Conservation (phyloP, 2,329 filamentous ascomycete species). For the Diaporthe batatas region DNA sequence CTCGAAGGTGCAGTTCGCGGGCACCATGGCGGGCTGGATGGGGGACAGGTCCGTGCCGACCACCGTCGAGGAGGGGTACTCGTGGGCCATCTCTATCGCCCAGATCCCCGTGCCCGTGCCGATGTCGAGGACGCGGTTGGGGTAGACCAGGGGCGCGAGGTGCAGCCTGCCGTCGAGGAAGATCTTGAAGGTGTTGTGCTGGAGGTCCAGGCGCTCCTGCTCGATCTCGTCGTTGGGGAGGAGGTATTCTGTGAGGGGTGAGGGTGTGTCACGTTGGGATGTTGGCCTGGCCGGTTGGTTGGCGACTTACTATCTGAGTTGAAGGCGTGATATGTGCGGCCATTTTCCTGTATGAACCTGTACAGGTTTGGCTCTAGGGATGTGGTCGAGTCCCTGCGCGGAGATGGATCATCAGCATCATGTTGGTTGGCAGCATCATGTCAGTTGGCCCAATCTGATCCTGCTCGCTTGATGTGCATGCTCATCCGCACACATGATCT, state of each 20-base stretch:
- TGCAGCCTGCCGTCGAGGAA: slow-evolving; percentile 57
- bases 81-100: slow-evolving; percentile 61
- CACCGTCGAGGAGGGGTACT: slow-evolving; percentile 55
- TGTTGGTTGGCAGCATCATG: no score
- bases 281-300: neutral
- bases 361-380: slow-evolving; percentile 48
- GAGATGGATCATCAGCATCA: neutral
- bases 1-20: slow-evolving; percentile 66
- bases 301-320: slow-evolving; percentile 49
- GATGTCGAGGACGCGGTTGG: slow-evolving; percentile 60
- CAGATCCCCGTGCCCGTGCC: slow-evolving; percentile 63
- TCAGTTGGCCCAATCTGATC: neutral
- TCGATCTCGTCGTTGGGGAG: slow-evolving; percentile 51
- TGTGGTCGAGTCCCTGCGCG: slow-evolving; percentile 48
- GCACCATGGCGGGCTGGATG: slow-evolving; percentile 57
- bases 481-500: neutral
- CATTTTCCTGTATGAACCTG: slow-evolving; percentile 49
- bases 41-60: slow-evolving; percentile 61
- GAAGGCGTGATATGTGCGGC: slow-evolving; percentile 50
- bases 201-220: slow-evolving; percentile 54
- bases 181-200: slow-evolving; percentile 56
- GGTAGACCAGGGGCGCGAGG: slow-evolving; percentile 59
- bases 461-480: neutral
- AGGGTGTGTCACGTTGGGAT: neutral
- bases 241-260: slow-evolving; percentile 47